phyloP scores from a whole-genome alignment of 164 flowering plant genomes.

The Vitis rupestris region DNA sequence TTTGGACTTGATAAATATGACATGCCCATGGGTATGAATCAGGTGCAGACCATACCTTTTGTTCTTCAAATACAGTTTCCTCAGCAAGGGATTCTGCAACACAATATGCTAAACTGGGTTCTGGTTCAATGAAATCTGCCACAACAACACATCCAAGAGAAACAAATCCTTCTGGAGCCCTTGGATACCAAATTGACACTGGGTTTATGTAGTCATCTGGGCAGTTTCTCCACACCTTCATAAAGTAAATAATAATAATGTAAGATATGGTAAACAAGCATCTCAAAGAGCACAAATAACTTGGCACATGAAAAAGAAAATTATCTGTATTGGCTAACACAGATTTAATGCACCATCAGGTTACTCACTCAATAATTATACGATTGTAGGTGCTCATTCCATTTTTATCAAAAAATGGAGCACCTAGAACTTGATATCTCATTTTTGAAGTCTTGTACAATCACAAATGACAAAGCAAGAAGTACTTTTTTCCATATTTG shows the following conservation, averaged over 20 bases:
- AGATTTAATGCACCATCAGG: too few relatives aligned
- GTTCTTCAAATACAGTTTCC: constrained; percentile 75
- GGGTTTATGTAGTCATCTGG: constrained; percentile 70
- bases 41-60: constrained; percentile 73
- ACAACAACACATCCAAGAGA: constrained; percentile 85
- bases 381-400: too few relatives aligned
- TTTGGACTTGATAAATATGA: constrained; percentile 78
- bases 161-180: constrained; percentile 86
- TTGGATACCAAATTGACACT: constrained; percentile 86
- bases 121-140: constrained; percentile 67
- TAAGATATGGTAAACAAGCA: neutral
- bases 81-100: constrained; percentile 60
- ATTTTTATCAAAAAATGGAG: too few relatives aligned
- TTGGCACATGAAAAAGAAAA: too few relatives aligned
- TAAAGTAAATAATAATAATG: neutral
- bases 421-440: too few relatives aligned
- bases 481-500: too few relatives aligned
- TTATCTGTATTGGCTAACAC: too few relatives aligned
- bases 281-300: too few relatives aligned
- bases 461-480: too few relatives aligned
- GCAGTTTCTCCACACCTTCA: constrained; percentile 97
- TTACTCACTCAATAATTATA: too few relatives aligned
- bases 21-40: constrained; percentile 97
- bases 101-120: constrained; percentile 48
- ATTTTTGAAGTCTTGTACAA: too few relatives aligned